Base-by-base conservation (phyloP, 164 flowering plant genomes). In the Protea cynaroides region DNA sequence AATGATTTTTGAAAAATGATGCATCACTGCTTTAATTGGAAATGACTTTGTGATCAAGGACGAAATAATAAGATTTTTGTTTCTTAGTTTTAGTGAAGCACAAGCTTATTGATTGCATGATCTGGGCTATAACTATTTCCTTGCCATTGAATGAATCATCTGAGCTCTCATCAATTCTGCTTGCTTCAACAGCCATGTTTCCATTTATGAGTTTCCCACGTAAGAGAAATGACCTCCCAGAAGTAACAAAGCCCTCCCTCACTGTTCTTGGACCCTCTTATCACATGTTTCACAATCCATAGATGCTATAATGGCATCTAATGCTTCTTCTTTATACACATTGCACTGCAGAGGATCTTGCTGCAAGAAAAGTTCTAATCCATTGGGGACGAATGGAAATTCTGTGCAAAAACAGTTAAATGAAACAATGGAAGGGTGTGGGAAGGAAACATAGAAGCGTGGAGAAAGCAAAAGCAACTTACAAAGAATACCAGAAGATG, bases 271-370 rank as follows among this genome's bases (percentile, higher is more conserved):
- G 37, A 82, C 66, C 53, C 62, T 69, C 18, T 67, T 73, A 49
- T 83, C 58, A 21, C 75, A 68, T 52, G 59, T 61, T 51, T 59
- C 40, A 46, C 81, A 73, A 29, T 82, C 71, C 64, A 84, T 68
- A 51, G 83, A 71, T 58, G 61, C 69, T 56, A 75, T 69, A 25
- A 88, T 62, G 38, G 79, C 79, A 17, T 86, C 91, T 23, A 88
- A 36, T 23, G 73, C 88, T 71, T 86, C 95, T 72, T 83, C 91
- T 77, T 85, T 80, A 61, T 78, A 86, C 19, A 83, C 51, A 59
- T 89, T 86, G 61, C 60, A 52, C 62, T 74, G 74, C 44, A 50
- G 58, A 67, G 76, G 72, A 61, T 83, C 86, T 67, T 78, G 90
- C 87, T 88, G 85, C 79, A 78, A 72, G 36, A 75, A 57, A 67